phyloP scores from a whole-genome alignment of 1,284 basidiomycete species.

The Sporisorium scitamineum region DNA sequence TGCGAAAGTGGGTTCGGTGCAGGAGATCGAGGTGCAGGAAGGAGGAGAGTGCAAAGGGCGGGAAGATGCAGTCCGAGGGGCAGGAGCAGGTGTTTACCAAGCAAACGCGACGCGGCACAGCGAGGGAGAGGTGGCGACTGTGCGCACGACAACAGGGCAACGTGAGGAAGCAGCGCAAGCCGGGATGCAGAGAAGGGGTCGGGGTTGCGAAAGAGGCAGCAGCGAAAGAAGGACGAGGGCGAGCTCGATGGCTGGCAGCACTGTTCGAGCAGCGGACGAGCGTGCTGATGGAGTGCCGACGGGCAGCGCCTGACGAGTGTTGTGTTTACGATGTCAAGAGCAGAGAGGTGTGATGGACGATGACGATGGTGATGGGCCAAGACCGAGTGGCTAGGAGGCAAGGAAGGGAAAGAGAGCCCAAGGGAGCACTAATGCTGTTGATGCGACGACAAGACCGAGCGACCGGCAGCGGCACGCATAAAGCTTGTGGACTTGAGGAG shows the following conservation, averaged over 20 bases:
- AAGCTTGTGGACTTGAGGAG: conserved; percentile 16
- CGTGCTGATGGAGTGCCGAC: neutral
- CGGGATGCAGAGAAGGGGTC: conserved; percentile 26
- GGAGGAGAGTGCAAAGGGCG: neutral
- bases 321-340: conserved; percentile 1
- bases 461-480: conserved; percentile 45
- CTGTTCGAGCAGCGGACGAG: too few species aligned
- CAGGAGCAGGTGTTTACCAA: conserved; percentile 23
- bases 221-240: neutral
- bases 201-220: conserved; percentile 17
- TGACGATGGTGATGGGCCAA: conserved; percentile 14
- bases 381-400: conserved; percentile 5
- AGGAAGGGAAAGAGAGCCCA: conserved; percentile 12
- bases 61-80: conserved; percentile 8
- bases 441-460: conserved; percentile 38
- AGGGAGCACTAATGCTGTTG: conserved; percentile 19
- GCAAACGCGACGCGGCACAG: conserved; percentile 29
- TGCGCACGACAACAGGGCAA: too few species aligned
- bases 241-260: too few species aligned
- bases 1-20: conserved; percentile 11
- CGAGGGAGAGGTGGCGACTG: conserved; percentile 3
- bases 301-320: conserved; percentile 5
- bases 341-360: conserved; percentile 1
- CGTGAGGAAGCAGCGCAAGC: conserved; percentile 9
- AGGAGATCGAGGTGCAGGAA: conserved; percentile 3